These are phyloP conservation scores for Lathyrus aphaca DNA, from an alignment of 306 rosid species.

Conservation along the genomic window DNA sequence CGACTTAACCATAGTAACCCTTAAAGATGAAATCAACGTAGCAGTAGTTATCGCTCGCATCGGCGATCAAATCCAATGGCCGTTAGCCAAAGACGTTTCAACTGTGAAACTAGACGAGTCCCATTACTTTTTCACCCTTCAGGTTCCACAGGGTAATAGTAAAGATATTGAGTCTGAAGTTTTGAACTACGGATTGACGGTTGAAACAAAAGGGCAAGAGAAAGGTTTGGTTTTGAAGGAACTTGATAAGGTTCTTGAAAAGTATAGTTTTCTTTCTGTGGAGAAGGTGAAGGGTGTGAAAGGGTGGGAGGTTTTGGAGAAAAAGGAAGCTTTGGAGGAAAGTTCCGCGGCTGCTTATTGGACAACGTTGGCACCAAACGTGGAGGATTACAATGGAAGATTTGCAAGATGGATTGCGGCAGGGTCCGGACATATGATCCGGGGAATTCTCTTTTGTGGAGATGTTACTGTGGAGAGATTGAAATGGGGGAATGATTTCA, in stretches of 20 bases:
- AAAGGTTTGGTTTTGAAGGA: slow-evolving; percentile 46
- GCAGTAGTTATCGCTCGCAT: slow-evolving; percentile 75
- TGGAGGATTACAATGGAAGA: slow-evolving; percentile 70
- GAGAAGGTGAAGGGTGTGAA: slow-evolving; percentile 51
- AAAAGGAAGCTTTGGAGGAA: slow-evolving; percentile 51
- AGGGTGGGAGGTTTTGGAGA: slow-evolving; percentile 62
- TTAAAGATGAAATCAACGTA: slow-evolving; percentile 54
- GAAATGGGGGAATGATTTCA: slow-evolving; percentile 75
- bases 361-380: slow-evolving; percentile 92
- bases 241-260: slow-evolving; percentile 62
- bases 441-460: slow-evolving; percentile 87
- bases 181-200: slow-evolving; percentile 73
- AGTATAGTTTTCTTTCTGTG: slow-evolving; percentile 64
- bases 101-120: slow-evolving; percentile 73
- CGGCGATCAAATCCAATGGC: slow-evolving; percentile 76
- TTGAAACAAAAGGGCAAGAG: slow-evolving; percentile 64
- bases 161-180: slow-evolving; percentile 50
- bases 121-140: slow-evolving; percentile 74
- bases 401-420: slow-evolving; percentile 75
- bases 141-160: slow-evolving; percentile 41
- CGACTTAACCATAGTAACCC: slow-evolving; percentile 56
- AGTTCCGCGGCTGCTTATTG: slow-evolving; percentile 80
- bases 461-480: slow-evolving; percentile 85
- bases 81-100: slow-evolving; percentile 78
- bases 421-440: slow-evolving; percentile 76